Evolutionary conservation across 179 eudicot genomes (phyloP).

Genomic region (Beta macrorhiza): DNA sequence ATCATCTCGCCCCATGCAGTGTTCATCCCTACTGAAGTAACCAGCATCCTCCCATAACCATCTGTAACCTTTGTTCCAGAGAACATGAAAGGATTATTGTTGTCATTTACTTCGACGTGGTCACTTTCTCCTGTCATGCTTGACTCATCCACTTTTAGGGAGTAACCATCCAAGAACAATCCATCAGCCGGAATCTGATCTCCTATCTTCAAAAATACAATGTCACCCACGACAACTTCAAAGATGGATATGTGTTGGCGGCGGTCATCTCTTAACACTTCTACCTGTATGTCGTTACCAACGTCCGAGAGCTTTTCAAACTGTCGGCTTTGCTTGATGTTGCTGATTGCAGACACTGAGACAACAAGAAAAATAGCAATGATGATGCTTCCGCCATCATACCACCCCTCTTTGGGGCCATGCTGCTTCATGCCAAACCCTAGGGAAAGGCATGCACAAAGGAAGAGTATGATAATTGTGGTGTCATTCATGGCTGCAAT

Average conservation of each 20-base stretch:
- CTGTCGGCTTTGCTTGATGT: conserved; percentile 41
- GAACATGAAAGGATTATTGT: conserved; percentile 35
- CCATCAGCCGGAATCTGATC: conserved; percentile 58
- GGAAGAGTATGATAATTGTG: conserved; percentile 35
- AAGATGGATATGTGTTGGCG: conserved; percentile 42
- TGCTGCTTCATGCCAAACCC: conserved; percentile 49
- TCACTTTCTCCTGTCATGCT: conserved; percentile 62
- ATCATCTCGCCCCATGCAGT: conserved; percentile 50
- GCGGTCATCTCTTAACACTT: conserved; percentile 39
- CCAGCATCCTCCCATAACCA: conserved; percentile 42
- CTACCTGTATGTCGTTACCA: conserved; percentile 38
- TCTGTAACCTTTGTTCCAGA: conserved; percentile 48
- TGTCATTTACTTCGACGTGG: conserved; percentile 33
- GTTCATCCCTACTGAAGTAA: conserved; percentile 48
- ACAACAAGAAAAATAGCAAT: conserved; percentile 50
- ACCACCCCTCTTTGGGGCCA: conserved; percentile 54
- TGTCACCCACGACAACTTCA: conserved; percentile 48
- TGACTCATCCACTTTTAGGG: conserved; percentile 47
- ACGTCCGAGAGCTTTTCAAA: conserved; percentile 36
- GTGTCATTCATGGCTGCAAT: conserved; percentile 41
- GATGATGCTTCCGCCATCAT: conserved; percentile 58
- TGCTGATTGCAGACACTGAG: conserved; percentile 39
- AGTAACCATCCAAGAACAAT: conserved; percentile 43
- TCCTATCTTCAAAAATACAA: conserved; percentile 45
- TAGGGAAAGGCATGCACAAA: conserved; percentile 41